Evolutionary conservation across 2,329 filamentous ascomycete genomes (phyloP).

Genomic region (Alternaria triticina): DNA sequence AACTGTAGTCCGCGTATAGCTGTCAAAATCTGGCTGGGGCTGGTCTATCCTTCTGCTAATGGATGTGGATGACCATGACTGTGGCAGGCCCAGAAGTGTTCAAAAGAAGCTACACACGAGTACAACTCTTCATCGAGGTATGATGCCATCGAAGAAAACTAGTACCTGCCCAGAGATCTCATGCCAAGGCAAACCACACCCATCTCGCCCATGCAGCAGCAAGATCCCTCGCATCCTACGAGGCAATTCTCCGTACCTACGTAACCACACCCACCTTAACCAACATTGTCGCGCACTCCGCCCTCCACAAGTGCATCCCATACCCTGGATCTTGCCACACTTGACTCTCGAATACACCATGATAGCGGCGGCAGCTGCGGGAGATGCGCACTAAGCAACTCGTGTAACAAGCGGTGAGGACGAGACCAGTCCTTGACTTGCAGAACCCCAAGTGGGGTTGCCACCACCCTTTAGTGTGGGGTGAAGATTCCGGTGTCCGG

Average conservation of each 20-base stretch:
- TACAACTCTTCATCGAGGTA: background rate
- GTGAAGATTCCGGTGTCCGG: constrained; percentile 9
- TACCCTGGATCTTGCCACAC: background rate
- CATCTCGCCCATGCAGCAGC: background rate
- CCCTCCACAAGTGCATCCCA: background rate
- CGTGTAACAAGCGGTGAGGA: constrained; percentile 14
- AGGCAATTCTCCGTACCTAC: background rate
- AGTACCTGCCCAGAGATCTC: background rate
- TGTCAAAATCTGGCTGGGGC: background rate
- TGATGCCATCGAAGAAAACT: background rate
- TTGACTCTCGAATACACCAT: background rate
- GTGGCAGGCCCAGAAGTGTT: background rate
- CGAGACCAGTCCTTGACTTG: background rate
- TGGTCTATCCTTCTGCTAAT: background rate
- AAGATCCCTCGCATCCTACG: background rate
- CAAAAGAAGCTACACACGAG: background rate
- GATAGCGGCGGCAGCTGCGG: constrained; percentile 2
- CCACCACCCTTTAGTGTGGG: constrained; percentile 6
- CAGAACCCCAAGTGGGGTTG: background rate
- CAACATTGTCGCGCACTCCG: background rate
- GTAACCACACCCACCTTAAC: background rate
- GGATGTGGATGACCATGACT: background rate
- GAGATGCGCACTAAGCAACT: constrained; percentile 9
- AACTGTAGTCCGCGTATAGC: background rate
- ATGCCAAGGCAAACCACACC: background rate